These are phyloP conservation scores for Crotalaria pallida DNA, from an alignment of 306 rosid genomes.

Conservation along the genomic window DNA sequence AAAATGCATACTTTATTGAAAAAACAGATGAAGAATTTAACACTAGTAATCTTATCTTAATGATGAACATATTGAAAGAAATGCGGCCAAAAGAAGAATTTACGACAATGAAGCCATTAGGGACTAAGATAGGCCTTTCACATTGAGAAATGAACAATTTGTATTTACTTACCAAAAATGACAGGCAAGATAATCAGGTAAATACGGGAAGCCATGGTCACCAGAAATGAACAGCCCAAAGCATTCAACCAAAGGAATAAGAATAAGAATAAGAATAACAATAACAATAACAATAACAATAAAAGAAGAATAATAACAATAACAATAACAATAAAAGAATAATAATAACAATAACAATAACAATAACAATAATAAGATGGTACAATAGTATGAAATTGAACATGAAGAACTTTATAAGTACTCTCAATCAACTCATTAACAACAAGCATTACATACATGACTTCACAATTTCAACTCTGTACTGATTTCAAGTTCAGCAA, in stretches of 20 bases:
- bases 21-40: not conserved
- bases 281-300: too few species aligned
- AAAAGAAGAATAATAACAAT: too few species aligned
- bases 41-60: not conserved
- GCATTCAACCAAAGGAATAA: constrained; percentile 67
- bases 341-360: too few species aligned
- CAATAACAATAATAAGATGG: not conserved
- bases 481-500: not conserved
- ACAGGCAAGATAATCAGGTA: constrained; percentile 82
- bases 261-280: too few species aligned
- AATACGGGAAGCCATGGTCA: constrained; percentile 92
- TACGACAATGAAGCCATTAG: constrained; percentile 8
- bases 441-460: not conserved
- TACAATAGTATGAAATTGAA: not conserved
- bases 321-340: too few species aligned
- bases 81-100: not conserved
- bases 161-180: constrained; percentile 58
- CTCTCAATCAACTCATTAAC: not conserved
- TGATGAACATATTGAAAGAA: constrained; percentile 11
- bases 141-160: constrained; percentile 9
- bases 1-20: not conserved
- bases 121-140: constrained; percentile 3
- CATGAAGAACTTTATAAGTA: too few species aligned
- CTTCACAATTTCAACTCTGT: not conserved
- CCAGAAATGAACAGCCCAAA: constrained; percentile 89